A percentile compares a stretch with the other conserved stretches of the same genome.
phyloP scores from a whole-genome alignment of 495 filamentous ascomycete genomes.

The Hypoxylon intermedium region DNA sequence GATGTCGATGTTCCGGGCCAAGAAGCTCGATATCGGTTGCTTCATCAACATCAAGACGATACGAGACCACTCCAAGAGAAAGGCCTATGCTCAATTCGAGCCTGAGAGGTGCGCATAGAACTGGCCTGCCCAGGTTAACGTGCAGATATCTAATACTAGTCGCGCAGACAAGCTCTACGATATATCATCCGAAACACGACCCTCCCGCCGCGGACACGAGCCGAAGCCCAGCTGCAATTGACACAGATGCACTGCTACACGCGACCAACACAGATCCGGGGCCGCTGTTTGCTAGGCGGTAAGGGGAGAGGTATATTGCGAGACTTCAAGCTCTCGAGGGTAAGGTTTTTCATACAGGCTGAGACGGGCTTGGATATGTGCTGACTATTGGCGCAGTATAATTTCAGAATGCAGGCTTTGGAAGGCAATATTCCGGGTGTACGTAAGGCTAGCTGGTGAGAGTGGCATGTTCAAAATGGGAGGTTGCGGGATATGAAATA shows the following conservation, averaged over 20 bases:
- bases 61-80: slow-evolving; percentile 93
- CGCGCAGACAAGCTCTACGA: slow-evolving; percentile 85
- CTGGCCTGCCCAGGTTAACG: not conserved
- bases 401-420: slow-evolving; percentile 88
- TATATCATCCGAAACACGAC: slow-evolving; percentile 93
- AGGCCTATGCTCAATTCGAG: slow-evolving; percentile 85
- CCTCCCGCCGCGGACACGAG: slow-evolving; percentile 78
- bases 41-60: slow-evolving; percentile 84
- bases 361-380: not conserved
- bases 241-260: slow-evolving; percentile 96
- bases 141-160: slow-evolving; percentile 11
- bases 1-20: slow-evolving; percentile 85
- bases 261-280: slow-evolving; percentile 88
- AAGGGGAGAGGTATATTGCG: slow-evolving; percentile 84
- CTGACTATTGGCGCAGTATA: slow-evolving; percentile 67
- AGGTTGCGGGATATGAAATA: slow-evolving; percentile 16
- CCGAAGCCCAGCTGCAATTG: slow-evolving; percentile 89
- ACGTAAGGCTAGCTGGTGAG: slow-evolving; percentile 93
- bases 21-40: slow-evolving; percentile 84
- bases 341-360: slow-evolving; percentile 56
- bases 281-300: slow-evolving; percentile 88
- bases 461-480: not conserved
- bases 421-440: slow-evolving; percentile 91
- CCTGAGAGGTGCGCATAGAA: slow-evolving; percentile 72
- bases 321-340: slow-evolving; percentile 88